These are phyloP conservation scores for Mycena kentingensis DNA, from an alignment of 768 basidiomycete genomes.

Conservation along the genomic window DNA sequence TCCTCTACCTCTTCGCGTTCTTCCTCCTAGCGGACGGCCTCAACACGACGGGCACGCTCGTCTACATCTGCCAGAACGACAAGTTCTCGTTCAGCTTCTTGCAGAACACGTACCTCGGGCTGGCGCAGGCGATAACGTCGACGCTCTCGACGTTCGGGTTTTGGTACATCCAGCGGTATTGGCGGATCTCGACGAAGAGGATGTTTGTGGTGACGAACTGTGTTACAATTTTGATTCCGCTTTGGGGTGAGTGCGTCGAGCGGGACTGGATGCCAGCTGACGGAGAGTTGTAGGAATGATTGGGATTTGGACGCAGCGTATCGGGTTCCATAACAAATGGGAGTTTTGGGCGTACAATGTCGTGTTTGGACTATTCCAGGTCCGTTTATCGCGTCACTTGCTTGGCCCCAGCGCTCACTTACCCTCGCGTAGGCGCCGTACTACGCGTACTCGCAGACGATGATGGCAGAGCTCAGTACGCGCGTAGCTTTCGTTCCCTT, in stretches of 20 bases:
- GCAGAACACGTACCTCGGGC: conserved; percentile 76
- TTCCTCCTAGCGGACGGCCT: conserved; percentile 82
- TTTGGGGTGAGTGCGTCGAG: conserved; percentile 60
- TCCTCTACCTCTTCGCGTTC: conserved; percentile 74
- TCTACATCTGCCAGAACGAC: conserved; percentile 78
- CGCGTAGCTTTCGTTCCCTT: conserved; percentile 55
- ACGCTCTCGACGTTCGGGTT: conserved; percentile 72
- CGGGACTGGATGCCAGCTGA: neutral
- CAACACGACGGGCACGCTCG: conserved; percentile 76
- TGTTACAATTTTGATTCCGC: conserved; percentile 73
- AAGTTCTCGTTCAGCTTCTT: conserved; percentile 82
- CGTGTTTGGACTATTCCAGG: conserved; percentile 78
- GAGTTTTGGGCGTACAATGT: conserved; percentile 89
- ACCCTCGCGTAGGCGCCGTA: too few relatives aligned
- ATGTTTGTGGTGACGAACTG: conserved; percentile 84
- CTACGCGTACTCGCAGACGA: conserved; percentile 83
- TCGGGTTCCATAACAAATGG: conserved; percentile 84
- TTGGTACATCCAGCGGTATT: conserved; percentile 82
- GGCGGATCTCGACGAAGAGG: conserved; percentile 77
- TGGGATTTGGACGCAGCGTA: conserved; percentile 74
- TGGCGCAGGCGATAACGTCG: conserved; percentile 75
- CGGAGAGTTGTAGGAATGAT: conserved; percentile 63
- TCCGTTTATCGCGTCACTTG: too few relatives aligned
- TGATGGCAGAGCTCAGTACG: conserved; percentile 88
- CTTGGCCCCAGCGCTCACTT: too few relatives aligned